phyloP scores from a whole-genome alignment of 495 filamentous ascomycete species.

The Penicilliopsis zonata region DNA sequence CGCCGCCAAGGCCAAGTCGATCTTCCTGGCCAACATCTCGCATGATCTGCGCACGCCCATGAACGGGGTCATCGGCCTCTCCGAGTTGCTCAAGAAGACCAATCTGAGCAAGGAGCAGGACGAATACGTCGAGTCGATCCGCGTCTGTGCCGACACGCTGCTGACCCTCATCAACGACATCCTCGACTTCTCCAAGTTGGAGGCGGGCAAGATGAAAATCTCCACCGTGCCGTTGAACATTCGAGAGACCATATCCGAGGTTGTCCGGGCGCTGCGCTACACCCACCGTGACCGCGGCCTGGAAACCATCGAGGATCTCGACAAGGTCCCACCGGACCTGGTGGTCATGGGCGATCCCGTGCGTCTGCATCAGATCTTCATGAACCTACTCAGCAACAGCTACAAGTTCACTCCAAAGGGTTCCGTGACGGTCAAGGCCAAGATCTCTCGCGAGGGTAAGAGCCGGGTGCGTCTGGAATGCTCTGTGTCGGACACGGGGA shows the following conservation, averaged over 20 bases:
- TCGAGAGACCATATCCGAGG: conserved; percentile 76
- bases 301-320: conserved; percentile 58
- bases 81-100: conserved; percentile 72
- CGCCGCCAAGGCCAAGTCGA: conserved; percentile 79
- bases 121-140: conserved; percentile 84
- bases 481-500: conserved; percentile 83
- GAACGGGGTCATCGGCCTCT: conserved; percentile 84
- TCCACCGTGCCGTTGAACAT: conserved; percentile 77
- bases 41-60: conserved; percentile 80
- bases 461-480: conserved; percentile 64
- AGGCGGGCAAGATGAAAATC: conserved; percentile 92
- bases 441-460: conserved; percentile 54
- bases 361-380: conserved; percentile 82
- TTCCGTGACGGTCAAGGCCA: conserved; percentile 67
- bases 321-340: conserved; percentile 51
- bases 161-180: conserved; percentile 95
- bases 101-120: conserved; percentile 68
- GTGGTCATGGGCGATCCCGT: conserved; percentile 87
- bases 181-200: conserved; percentile 84
- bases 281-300: conserved; percentile 70
- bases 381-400: conserved; percentile 86
- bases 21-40: conserved; percentile 87
- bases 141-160: conserved; percentile 79
- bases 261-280: conserved; percentile 74
- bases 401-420: conserved; percentile 89